Conservation (phyloP, 2,329 filamentous ascomycete genomes). For the Calonectria multiphialidica region DNA sequence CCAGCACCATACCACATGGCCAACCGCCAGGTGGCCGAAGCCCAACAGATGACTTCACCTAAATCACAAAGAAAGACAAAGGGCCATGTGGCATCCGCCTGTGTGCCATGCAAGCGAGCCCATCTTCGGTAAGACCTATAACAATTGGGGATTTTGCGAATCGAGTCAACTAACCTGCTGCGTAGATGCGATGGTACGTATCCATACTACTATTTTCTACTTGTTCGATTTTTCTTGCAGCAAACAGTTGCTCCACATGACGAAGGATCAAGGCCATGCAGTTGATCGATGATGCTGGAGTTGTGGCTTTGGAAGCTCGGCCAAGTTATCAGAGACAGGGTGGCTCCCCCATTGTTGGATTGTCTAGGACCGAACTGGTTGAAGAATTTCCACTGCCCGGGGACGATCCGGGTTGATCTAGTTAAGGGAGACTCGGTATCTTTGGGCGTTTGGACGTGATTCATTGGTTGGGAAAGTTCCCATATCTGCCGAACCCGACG, state of each 20-base stretch:
- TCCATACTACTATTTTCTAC: slow-evolving; percentile 7
- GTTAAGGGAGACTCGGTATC: too few relatives aligned
- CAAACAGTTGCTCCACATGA: background rate
- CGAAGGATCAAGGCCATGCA: background rate
- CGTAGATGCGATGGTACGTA: slow-evolving; percentile 74
- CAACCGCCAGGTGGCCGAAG: slow-evolving; percentile 56
- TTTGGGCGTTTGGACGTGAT: background rate
- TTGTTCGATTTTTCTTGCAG: slow-evolving; percentile 5
- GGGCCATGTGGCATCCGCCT: slow-evolving; percentile 86
- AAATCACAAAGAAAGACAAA: slow-evolving; percentile 78
- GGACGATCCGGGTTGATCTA: background rate
- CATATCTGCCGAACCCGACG: background rate
- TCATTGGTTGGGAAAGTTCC: background rate
- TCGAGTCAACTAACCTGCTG: slow-evolving; percentile 26
- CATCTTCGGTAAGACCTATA: slow-evolving; percentile 72
- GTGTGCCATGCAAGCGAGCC: slow-evolving; percentile 87
- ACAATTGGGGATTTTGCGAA: background rate
- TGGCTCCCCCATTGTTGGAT: background rate
- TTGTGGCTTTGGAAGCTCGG: background rate
- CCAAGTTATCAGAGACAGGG: background rate
- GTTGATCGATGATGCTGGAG: background rate
- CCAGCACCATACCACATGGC: slow-evolving; percentile 37
- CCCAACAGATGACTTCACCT: slow-evolving; percentile 63
- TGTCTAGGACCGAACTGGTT: background rate
- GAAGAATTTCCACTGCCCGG: background rate